A percentile compares a stretch with the other conserved stretches of the same genome.
phyloP scores from a whole-genome alignment of 108 stramenopile genomes.

The Aurantiochytrium sp. region DNA sequence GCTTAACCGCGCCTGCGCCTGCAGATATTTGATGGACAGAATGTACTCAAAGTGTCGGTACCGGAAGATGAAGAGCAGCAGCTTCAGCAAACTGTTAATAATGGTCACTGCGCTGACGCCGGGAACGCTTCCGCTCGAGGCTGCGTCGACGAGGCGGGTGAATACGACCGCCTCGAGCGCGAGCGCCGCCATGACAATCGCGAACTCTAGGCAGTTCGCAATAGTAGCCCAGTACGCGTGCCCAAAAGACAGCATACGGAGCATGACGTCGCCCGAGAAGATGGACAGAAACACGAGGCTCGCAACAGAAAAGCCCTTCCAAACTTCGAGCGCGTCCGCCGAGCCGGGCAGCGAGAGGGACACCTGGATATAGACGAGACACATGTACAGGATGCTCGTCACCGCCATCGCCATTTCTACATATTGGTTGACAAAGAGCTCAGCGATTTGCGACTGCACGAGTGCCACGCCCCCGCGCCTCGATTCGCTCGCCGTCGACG shows the following conservation, averaged over 20 bases:
- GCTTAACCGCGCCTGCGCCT: not conserved
- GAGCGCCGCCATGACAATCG: not conserved
- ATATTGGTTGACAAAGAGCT: not conserved
- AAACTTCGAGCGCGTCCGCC: not conserved
- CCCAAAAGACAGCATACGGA: not conserved
- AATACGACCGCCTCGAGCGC: not conserved
- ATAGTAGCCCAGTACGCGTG: not conserved
- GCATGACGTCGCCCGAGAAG: not conserved
- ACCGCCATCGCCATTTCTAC: not conserved
- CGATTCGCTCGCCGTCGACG: not conserved
- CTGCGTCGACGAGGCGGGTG: not conserved
- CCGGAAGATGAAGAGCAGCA: not conserved
- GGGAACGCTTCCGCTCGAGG: not conserved
- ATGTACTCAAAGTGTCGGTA: not conserved
- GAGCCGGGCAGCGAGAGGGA: not conserved
- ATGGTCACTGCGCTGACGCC: not conserved
- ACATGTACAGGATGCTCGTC: constrained; percentile 13
- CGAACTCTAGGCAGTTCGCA: not conserved
- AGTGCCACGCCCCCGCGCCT: not conserved
- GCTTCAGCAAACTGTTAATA: not conserved
- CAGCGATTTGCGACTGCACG: not conserved
- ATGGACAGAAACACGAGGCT: not conserved
- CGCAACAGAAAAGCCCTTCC: not conserved
- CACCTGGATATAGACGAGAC: not conserved
- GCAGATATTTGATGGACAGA: not conserved